Evolutionary conservation across 768 basidiomycete species (phyloP).

Genomic region (Daedaleopsis nitida): DNA sequence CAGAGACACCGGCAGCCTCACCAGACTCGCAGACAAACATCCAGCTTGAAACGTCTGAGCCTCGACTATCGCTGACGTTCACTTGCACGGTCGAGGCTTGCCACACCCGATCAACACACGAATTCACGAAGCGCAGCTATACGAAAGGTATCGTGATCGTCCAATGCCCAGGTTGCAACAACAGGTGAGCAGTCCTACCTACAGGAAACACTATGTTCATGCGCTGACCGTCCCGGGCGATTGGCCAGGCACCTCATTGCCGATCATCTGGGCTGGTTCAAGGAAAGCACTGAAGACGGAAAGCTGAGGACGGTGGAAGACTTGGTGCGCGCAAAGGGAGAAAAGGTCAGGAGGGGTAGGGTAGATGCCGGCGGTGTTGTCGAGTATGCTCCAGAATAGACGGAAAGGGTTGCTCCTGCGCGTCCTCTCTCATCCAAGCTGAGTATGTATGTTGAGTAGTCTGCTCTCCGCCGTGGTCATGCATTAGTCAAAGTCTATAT

Average conservation of each 20-base stretch:
- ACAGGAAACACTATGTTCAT: not conserved
- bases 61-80: conserved; percentile 74
- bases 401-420: not conserved
- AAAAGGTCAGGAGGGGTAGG: conserved; percentile 54
- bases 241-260: conserved; percentile 75
- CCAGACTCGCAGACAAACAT: conserved; percentile 15
- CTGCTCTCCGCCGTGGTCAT: not conserved
- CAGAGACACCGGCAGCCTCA: not conserved
- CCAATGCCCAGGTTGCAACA: conserved; percentile 89
- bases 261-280: conserved; percentile 92
- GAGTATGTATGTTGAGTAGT: not conserved
- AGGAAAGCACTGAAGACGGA: conserved; percentile 74
- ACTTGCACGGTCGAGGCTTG: conserved; percentile 84
- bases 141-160: conserved; percentile 87
- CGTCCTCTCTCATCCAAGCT: not conserved
- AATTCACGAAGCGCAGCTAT: conserved; percentile 85
- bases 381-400: conserved; percentile 44
- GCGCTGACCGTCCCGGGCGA: conserved; percentile 33
- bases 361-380: conserved; percentile 53
- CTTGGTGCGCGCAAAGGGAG: conserved; percentile 75
- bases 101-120: conserved; percentile 79
- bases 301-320: conserved; percentile 82
- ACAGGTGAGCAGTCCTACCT: conserved; percentile 54
- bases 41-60: conserved; percentile 49
- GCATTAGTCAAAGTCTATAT: conserved; percentile 3